phyloP scores from a whole-genome alignment of 345 rosid species.

The Pistacia vera region DNA sequence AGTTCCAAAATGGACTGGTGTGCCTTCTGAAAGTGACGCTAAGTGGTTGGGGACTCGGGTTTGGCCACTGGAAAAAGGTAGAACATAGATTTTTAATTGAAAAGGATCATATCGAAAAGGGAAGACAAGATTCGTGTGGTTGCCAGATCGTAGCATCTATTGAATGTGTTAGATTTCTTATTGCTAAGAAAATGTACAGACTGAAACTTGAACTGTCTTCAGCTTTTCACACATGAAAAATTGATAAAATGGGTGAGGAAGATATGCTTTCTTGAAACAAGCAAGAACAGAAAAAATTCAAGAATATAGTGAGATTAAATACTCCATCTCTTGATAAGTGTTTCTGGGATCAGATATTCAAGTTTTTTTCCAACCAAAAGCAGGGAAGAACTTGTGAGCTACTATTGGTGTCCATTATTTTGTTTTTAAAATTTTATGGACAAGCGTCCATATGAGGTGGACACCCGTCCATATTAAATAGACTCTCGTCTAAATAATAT shows the following conservation, averaged over 20 bases:
- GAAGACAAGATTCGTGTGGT: constrained; percentile 80
- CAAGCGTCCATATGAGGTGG: no score
- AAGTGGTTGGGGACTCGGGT: constrained; percentile 78
- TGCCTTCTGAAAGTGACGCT: constrained; percentile 49
- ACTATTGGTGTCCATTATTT: constrained; percentile 35
- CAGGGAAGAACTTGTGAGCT: constrained; percentile 64
- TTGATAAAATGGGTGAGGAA: constrained; percentile 79
- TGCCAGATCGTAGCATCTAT: constrained; percentile 60
- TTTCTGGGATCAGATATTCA: constrained; percentile 54
- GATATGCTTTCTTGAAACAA: constrained; percentile 52
- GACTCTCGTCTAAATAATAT: no score
- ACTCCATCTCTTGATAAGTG: constrained; percentile 35
- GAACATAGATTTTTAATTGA: constrained; percentile 51
- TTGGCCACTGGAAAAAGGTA: constrained; percentile 65
- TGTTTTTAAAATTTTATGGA: no score
- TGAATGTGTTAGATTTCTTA: constrained; percentile 79
- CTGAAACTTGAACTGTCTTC: constrained; percentile 66
- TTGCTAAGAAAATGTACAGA: constrained; percentile 46
- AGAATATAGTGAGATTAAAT: constrained; percentile 42
- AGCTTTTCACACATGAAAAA: constrained; percentile 63
- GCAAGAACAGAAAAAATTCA: constrained; percentile 55
- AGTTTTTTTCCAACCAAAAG: constrained; percentile 46
- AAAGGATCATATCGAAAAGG: constrained; percentile 85
- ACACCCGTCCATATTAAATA: no score
- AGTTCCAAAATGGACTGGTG: constrained; percentile 67